Evolutionary conservation across 177 flowering plant genomes (phyloP).

Genomic region (Vitis hybrid): DNA sequence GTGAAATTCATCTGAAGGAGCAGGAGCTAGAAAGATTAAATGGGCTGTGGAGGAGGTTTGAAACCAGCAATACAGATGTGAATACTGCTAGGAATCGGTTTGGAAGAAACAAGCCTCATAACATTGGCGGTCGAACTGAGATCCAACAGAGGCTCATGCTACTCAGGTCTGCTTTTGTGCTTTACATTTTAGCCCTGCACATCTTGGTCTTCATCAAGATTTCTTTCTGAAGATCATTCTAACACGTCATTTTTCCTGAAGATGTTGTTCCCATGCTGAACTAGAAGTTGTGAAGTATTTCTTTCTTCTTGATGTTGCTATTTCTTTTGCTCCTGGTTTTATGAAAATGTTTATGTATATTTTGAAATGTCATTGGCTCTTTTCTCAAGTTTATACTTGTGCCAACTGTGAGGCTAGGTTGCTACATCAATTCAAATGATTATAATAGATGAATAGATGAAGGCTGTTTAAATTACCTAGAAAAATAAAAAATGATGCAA

Average conservation of each 20-base stretch:
- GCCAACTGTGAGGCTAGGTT: neutral
- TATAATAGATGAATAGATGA: neutral
- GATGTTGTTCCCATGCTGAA: neutral
- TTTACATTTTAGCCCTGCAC: slow-evolving; percentile 77
- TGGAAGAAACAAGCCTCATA: slow-evolving; percentile 47
- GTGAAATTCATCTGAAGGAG: slow-evolving; percentile 77
- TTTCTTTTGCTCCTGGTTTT: slow-evolving; percentile 1
- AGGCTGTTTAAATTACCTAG: neutral
- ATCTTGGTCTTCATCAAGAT: slow-evolving; percentile 84
- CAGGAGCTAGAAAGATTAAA: slow-evolving; percentile 74
- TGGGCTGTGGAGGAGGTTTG: slow-evolving; percentile 45
- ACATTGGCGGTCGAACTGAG: slow-evolving; percentile 40
- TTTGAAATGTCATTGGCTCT: neutral
- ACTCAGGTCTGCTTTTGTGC: slow-evolving; percentile 76
- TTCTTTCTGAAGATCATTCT: slow-evolving; percentile 40
- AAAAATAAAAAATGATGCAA: neutral
- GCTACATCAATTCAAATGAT: neutral
- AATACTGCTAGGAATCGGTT: slow-evolving; percentile 60
- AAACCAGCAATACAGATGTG: slow-evolving; percentile 44
- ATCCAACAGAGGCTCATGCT: slow-evolving; percentile 68
- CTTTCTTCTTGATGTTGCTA: neutral
- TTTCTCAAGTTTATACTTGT: neutral
- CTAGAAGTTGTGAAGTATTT: neutral
- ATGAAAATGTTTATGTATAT: neutral
- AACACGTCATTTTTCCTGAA: slow-evolving; percentile 9